phyloP scores from a whole-genome alignment of 1,284 basidiomycete species.

The Bondarzewia mesenterica region DNA sequence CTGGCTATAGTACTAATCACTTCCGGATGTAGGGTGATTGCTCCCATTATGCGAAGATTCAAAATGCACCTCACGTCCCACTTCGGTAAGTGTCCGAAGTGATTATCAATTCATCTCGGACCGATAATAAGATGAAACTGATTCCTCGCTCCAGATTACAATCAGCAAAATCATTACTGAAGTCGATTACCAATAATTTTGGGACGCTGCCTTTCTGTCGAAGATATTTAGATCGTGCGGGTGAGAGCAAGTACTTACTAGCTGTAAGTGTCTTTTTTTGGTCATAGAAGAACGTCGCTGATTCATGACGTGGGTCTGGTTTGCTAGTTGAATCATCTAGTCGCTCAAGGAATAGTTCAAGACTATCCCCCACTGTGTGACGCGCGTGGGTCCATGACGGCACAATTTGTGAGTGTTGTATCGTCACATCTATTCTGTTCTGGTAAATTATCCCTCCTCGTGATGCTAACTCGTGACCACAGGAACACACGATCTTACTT shows the following conservation, averaged over 20 bases:
- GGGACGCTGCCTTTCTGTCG: conserved; percentile 95
- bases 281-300: background rate
- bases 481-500: conserved; percentile 92
- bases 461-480: conserved; percentile 6
- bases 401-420: conserved; percentile 70
- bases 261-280: conserved; percentile 49
- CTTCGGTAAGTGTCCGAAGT: conserved; percentile 42
- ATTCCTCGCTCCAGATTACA: too few relatives aligned
- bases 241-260: conserved; percentile 93
- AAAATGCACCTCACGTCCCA: conserved; percentile 63
- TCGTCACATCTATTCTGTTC: background rate
- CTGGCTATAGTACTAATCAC: conserved; percentile 6
- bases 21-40: conserved; percentile 66
- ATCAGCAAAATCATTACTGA: conserved; percentile 81
- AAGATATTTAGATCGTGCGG: conserved; percentile 86
- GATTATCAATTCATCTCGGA: too few relatives aligned
- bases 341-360: conserved; percentile 81
- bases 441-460: background rate
- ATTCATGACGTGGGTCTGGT: conserved; percentile 6
- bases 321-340: conserved; percentile 79
- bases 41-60: conserved; percentile 84
- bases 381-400: conserved; percentile 78
- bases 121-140: too few relatives aligned
- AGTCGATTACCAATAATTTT: conserved; percentile 89
- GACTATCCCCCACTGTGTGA: conserved; percentile 93